These are phyloP conservation scores for Leishmania braziliensis DNA, from an alignment of 208 protist species.

Conservation along the genomic window DNA sequence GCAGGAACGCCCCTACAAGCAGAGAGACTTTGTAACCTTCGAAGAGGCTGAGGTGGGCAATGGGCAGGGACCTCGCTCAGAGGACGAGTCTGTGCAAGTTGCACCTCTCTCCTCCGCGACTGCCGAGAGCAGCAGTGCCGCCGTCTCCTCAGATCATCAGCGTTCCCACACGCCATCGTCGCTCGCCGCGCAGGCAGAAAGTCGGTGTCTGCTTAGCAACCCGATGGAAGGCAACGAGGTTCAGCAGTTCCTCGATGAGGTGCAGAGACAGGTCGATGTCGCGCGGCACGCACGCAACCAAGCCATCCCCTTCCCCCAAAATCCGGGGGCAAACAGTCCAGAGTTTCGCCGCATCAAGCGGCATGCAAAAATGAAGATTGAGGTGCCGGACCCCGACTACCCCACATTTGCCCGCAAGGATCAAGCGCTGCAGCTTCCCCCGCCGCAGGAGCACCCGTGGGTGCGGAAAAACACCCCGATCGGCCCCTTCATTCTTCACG, in stretches of 20 bases:
- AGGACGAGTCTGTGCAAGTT: background rate
- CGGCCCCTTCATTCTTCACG: conserved; percentile 77
- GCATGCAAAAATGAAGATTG: conserved; percentile 57
- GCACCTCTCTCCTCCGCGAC: background rate
- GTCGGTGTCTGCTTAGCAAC: background rate
- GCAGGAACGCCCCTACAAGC: conserved; percentile 37
- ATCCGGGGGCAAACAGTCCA: conserved; percentile 65
- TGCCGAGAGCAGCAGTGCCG: background rate
- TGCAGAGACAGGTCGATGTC: conserved; percentile 50
- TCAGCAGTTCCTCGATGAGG: conserved; percentile 61
- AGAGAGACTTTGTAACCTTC: conserved; percentile 22
- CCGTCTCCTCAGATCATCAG: background rate
- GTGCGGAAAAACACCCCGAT: conserved; percentile 67
- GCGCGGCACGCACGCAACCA: conserved; percentile 49
- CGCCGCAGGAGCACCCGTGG: conserved; percentile 72
- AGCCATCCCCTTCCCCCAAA: conserved; percentile 59
- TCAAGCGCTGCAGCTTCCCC: conserved; percentile 53
- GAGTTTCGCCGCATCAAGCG: conserved; percentile 72
- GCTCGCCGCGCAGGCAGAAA: background rate
- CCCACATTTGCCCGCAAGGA: conserved; percentile 65
- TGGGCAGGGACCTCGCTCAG: background rate
- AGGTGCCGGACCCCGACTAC: conserved; percentile 47
- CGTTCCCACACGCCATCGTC: background rate
- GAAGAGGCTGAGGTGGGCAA: background rate
- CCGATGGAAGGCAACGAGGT: conserved; percentile 45